A percentile compares a stretch with the other conserved stretches of the same genome.
Evolutionary conservation across 2,329 filamentous ascomycete species (phyloP).

Genomic region (Taxawa tesnikishii): DNA sequence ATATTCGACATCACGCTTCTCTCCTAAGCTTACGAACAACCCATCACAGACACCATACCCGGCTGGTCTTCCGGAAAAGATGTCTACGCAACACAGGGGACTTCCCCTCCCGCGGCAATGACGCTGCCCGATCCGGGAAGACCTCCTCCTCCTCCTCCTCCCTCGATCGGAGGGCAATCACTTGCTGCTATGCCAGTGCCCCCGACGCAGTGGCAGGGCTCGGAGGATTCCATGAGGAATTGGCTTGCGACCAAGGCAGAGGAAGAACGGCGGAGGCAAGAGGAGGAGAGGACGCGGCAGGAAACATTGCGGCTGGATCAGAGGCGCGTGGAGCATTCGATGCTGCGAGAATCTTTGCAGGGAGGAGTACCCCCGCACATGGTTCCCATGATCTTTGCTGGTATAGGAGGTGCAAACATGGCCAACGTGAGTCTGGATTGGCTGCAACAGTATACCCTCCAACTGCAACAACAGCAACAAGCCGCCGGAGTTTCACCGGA

Average conservation of each 20-base stretch:
- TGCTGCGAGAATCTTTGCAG: slow-evolving; percentile 39
- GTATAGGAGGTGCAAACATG: slow-evolving; percentile 35
- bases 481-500: slow-evolving; percentile 23
- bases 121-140: slow-evolving; percentile 35
- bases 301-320: slow-evolving; percentile 37
- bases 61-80: slow-evolving; percentile 28
- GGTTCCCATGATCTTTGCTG: slow-evolving; percentile 42
- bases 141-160: slow-evolving; percentile 19
- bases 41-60: slow-evolving; percentile 26
- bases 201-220: slow-evolving; percentile 35
- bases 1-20: slow-evolving; percentile 24
- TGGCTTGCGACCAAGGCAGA: slow-evolving; percentile 38
- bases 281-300: slow-evolving; percentile 41
- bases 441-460: slow-evolving; percentile 36
- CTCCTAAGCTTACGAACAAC: slow-evolving; percentile 27
- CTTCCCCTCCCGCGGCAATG: slow-evolving; percentile 42
- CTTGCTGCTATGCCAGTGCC: slow-evolving; percentile 27
- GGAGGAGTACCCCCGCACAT: slow-evolving; percentile 39
- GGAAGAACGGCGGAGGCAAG: slow-evolving; percentile 40
- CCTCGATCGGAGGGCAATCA: slow-evolving; percentile 21
- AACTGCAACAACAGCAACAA: slow-evolving; percentile 29
- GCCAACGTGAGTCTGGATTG: slow-evolving; percentile 36
- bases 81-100: slow-evolving; percentile 40
- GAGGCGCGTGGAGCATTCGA: slow-evolving; percentile 39
- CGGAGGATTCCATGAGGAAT: slow-evolving; percentile 39